Evolutionary conservation across 2,329 filamentous ascomycete species (phyloP).

Genomic region (Colletotrichum lupini): DNA sequence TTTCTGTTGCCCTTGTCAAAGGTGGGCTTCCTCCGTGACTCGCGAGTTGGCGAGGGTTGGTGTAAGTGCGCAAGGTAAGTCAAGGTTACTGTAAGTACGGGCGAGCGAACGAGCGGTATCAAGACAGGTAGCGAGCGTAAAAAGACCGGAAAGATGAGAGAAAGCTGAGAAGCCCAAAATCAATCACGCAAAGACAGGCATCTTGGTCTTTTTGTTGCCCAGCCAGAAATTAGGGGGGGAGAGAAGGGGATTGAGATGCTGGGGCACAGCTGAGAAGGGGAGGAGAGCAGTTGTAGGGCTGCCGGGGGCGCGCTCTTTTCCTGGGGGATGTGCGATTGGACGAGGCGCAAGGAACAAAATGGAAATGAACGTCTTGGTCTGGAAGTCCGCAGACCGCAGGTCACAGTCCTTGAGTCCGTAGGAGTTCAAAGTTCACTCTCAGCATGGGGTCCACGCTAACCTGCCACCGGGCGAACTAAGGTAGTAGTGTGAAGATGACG

Average conservation of each 20-base stretch:
- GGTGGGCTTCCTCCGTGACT: neutral
- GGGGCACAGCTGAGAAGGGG: conserved; percentile 28
- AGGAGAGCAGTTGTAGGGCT: conserved; percentile 27
- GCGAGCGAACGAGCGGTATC: neutral
- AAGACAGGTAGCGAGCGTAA: neutral
- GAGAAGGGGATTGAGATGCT: conserved; percentile 3
- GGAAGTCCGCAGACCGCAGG: neutral
- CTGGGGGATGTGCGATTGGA: conserved; percentile 17
- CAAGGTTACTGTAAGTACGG: neutral
- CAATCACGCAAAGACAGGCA: conserved; percentile 11
- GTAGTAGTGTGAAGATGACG: neutral
- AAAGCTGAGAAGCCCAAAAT: neutral
- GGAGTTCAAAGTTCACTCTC: neutral
- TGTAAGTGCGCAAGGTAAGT: conserved; percentile 1
- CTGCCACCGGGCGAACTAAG: conserved; percentile 1
- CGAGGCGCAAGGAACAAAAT: conserved; percentile 9
- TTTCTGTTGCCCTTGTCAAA: neutral
- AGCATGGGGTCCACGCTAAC: conserved; percentile 3
- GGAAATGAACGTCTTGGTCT: neutral
- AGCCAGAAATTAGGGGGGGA: conserved; percentile 8
- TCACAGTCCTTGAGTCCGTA: neutral
- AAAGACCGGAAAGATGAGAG: neutral
- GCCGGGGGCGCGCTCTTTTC: conserved; percentile 3
- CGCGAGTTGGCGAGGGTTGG: neutral
- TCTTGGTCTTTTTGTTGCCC: conserved; percentile 13